Evolutionary conservation across 352 stramenopile genomes (phyloP), one percentile per base, ranked within the genome.

Genomic region (Phytophthora fragariae): DNA sequence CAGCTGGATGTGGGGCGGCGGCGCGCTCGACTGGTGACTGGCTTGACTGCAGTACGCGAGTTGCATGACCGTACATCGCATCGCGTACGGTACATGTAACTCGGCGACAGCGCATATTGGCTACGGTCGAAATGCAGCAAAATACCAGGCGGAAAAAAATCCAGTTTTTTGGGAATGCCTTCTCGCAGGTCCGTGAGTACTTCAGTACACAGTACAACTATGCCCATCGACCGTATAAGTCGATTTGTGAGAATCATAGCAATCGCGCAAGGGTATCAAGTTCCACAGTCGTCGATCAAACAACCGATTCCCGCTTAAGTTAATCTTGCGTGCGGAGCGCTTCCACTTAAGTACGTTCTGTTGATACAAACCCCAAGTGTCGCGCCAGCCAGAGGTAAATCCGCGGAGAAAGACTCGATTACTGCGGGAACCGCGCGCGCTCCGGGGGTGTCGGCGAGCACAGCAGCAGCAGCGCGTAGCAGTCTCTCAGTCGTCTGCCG

Each of bases 361-460:
- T n/a, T 37, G 46, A 79, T 79, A 79, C 68, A 70, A 73, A 73
- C 15, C 10, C 11, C 53, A 73, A 76, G 72, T 79, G 10, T 47
- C 54, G 39, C 44, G 44, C 39, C 66, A 73, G 62, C 62, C 68
- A 79, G 53, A 79, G 67, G 72, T 65, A n/a, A 78, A 75, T 75
- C 66, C 61, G 67, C 46, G 54, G 44, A 65, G 66, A 72, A 72
- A 66, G 71, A 75, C 71, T 66, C 49, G 60, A 73, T 73, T 73
- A 74, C 58, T 73, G 21, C 49, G 41, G 62, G 21, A 46, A 46
- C 24, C 29, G 39, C 17, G 39, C 12, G 39, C 39, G 39, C 39
- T 44, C 12, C 39, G 61, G 55, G 56, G 35, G 63, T 41, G 41
- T 56, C 44, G 53, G 63, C 53, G 39, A 73, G 58, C 62, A 68